Evolutionary conservation across 768 basidiomycete genomes (phyloP).

Genomic region (Kwoniella sp.): DNA sequence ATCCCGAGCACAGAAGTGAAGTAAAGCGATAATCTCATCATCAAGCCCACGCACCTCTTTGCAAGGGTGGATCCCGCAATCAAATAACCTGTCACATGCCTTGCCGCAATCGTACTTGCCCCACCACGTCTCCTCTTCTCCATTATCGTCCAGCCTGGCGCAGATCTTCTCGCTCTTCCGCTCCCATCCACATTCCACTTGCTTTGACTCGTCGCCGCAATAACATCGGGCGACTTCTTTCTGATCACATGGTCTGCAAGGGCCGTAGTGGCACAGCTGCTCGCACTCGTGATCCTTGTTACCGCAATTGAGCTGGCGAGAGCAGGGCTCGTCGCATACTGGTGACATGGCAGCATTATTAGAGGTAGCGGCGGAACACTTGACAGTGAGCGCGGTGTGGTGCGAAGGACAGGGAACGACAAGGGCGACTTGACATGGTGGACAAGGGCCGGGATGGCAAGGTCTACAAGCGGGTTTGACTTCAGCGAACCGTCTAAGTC

Average conservation of each 20-base stretch:
- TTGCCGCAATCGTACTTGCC: constrained; percentile 69
- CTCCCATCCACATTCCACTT: constrained; percentile 66
- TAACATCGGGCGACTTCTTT: constrained; percentile 68
- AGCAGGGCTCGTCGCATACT: constrained; percentile 58
- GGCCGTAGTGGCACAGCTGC: constrained; percentile 72
- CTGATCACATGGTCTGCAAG: constrained; percentile 68
- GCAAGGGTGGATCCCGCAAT: constrained; percentile 78
- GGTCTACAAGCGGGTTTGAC: constrained; percentile 37
- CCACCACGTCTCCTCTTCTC: constrained; percentile 63
- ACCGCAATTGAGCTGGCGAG: constrained; percentile 64
- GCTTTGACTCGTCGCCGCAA: constrained; percentile 71
- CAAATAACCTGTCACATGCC: constrained; percentile 69
- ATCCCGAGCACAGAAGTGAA: constrained; percentile 1
- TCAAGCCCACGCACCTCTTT: constrained; percentile 61
- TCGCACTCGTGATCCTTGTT: constrained; percentile 66
- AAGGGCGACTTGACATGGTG: constrained; percentile 82
- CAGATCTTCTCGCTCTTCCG: constrained; percentile 41
- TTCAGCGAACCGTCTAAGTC: neutral
- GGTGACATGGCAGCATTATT: constrained; percentile 43
- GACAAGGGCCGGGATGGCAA: constrained; percentile 96
- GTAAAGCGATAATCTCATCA: neutral
- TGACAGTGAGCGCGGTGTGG: constrained; percentile 62
- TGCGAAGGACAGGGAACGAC: constrained; percentile 78
- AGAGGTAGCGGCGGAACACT: constrained; percentile 46
- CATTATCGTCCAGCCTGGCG: constrained; percentile 57